phyloP scores from a whole-genome alignment of 2,329 filamentous ascomycete genomes.

The Ramularia endophylla region DNA sequence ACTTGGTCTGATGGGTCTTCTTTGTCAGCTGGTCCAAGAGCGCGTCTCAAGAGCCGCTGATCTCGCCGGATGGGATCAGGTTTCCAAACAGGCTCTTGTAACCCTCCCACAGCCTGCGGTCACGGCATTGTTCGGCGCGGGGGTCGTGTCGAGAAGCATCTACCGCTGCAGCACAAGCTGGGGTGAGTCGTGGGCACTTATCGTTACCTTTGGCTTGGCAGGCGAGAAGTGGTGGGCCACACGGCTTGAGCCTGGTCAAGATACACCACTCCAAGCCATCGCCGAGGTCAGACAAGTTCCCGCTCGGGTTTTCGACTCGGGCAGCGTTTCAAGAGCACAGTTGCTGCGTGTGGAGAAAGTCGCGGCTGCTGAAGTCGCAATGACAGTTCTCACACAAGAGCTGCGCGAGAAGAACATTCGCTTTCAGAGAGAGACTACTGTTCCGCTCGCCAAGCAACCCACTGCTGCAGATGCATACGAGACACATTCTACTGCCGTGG shows the following conservation, averaged over 20 bases:
- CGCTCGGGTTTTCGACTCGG: not conserved
- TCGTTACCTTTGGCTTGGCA: conserved; percentile 61
- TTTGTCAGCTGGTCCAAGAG: conserved; percentile 43
- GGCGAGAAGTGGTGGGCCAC: conserved; percentile 78
- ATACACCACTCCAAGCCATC: conserved; percentile 12
- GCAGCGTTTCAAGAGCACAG: conserved; percentile 13
- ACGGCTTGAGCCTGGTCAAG: conserved; percentile 45
- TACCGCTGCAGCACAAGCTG: conserved; percentile 64
- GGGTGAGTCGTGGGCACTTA: conserved; percentile 64
- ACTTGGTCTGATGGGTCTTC: conserved; percentile 5
- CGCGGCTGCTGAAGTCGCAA: conserved; percentile 33
- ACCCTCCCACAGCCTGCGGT: conserved; percentile 49
- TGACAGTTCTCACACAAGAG: conserved; percentile 22
- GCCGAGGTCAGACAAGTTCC: conserved; percentile 13
- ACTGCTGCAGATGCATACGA: not conserved
- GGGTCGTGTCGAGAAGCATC: conserved; percentile 60
- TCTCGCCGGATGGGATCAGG: conserved; percentile 58
- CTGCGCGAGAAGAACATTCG: conserved; percentile 18
- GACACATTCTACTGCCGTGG: not conserved
- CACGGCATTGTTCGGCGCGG: conserved; percentile 56
- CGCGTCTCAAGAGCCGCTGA: conserved; percentile 56
- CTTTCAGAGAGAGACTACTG: conserved; percentile 17
- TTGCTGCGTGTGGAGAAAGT: conserved; percentile 33
- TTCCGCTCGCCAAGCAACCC: conserved; percentile 6
- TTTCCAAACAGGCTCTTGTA: not conserved